Conservation (phyloP, 2,329 filamentous ascomycete genomes). For the Colletotrichum magnum region DNA sequence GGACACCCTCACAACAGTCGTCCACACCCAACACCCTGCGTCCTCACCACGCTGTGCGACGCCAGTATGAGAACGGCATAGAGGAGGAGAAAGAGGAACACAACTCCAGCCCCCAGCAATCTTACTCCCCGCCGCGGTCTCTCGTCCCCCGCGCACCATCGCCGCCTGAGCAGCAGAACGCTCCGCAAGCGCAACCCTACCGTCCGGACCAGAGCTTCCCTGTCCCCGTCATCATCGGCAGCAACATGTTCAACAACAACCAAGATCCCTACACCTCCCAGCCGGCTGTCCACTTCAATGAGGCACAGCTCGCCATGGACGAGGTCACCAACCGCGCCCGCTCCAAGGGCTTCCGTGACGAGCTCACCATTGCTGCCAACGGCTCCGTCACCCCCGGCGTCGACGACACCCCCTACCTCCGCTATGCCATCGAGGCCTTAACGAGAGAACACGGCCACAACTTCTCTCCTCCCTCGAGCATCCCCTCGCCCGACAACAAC, state of each 20-base stretch:
- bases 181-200: constrained; percentile 12
- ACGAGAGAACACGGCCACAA: constrained; percentile 79
- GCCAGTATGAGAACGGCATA: constrained; percentile 39
- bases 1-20: constrained; percentile 43
- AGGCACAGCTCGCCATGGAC: constrained; percentile 51
- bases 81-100: constrained; percentile 36
- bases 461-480: constrained; percentile 59
- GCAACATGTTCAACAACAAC: constrained; percentile 28
- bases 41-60: constrained; percentile 36
- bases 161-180: constrained; percentile 51
- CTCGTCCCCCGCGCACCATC: constrained; percentile 54
- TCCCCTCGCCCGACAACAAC: constrained; percentile 51
- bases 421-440: constrained; percentile 89
- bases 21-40: constrained; percentile 41
- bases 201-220: constrained; percentile 29
- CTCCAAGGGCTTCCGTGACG: constrained; percentile 62
- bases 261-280: constrained; percentile 56
- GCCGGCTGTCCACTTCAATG: constrained; percentile 54
- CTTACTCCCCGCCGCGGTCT: constrained; percentile 54
- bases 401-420: constrained; percentile 89
- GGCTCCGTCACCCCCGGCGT: constrained; percentile 79
- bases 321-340: constrained; percentile 42
- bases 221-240: constrained; percentile 30
- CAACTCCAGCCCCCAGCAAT: constrained; percentile 43
- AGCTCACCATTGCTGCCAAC: constrained; percentile 61